Evolutionary conservation across 2,329 filamentous ascomycete genomes (phyloP), one percentile per base, ranked within the genome.

Genomic region (Penicillium brasilianum): DNA sequence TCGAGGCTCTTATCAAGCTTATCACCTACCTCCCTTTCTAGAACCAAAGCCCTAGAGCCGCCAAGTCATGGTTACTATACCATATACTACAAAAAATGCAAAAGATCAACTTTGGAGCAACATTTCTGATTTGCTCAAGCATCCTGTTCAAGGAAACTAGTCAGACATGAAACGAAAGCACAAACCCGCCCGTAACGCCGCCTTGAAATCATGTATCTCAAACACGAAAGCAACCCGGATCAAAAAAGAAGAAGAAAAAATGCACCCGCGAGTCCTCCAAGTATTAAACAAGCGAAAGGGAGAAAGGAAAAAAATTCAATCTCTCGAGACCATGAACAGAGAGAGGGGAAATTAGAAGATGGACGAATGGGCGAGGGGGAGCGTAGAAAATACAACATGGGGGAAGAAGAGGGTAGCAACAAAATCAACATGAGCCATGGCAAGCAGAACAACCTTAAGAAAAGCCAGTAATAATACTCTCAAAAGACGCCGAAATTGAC

Each of bases 401-500:
- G 51, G 65, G 63, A 65, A 55, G 48, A 55, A 55, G 28, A 16
- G 30, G 39, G 10, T 9, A 61, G 52, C 37, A 32, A 39, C 6
- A 30, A 54, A 18, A 55, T 62, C 59, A 65, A 69, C 61, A 65
- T 61, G 58, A 66, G 60, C 66, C 56, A 61, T 69, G 25, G 66
- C 60, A 66, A 66, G 39, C 58, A 69, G 59, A 68, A 67, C 57
- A 67, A 66, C 57, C 61, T 59, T 55, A 41, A 28, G 39, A 66
- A 60, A 62, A 53, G 50, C 50, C 59, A 71, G 65, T 66, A 67
- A 66, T 64, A 69, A 66, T 54, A 63, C 69, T 68, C 63, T 69
- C 65, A 64, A 44, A 55, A 56, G 69, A 72, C 70, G 72, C 71
- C 71, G 62, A 64, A 65, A 69, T 68, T 70, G 64, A 68, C 72